Base-by-base conservation (phyloP, 352 stramenopile species). In the Phytophthora rubi region DNA sequence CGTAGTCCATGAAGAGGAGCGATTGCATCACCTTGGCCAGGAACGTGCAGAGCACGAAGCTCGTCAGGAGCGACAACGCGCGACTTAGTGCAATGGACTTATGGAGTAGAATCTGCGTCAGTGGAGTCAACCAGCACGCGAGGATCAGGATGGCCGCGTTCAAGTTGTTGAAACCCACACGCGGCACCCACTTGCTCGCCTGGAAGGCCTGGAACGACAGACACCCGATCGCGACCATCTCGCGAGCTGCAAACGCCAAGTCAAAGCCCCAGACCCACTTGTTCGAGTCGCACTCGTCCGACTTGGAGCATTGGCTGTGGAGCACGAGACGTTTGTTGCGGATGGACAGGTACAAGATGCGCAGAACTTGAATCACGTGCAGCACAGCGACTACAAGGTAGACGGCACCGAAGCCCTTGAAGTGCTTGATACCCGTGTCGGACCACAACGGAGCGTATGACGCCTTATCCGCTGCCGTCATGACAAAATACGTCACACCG, bases 161-260 rank as follows among this genome's bases (percentile, higher is more conserved):
- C 13, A 75, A 51, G 42, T 53, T 68, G 55, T 75, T 75, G 28
- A 68, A 53, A 23, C 23, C 23, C 35, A 60, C 23, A 1, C 62
- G 57, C 6, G 62, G 62, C 18, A 71, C 62, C 33, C 53, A 64
- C 16, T 63, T 54, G 39, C 68, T 75, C 0, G 62, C 70, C 45
- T 75, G 68, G 42, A 71, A 75, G 0, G 68, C 62, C 59, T 75
- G 68, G 32, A 65, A 75, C n/a, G 68, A 71, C 15, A 75, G 37
- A 12, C 39, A 59, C 16, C 51, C 68, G n/a, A 75, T 21, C 9
- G 35, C 45, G 1, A 75, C 8, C 62, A 75, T 59, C 21, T 75
- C 68, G 21, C 68, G 68, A 28, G 59, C 12, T 32, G 53, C 51
- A 32, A 71, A 75, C 1, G 63, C 3, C 10, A 42, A 8, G 42